A percentile compares a stretch with the other conserved stretches of the same genome.
These are phyloP conservation scores for Cladorrhinum samala DNA, from an alignment of 495 filamentous ascomycete genomes.

Conservation along the genomic window DNA sequence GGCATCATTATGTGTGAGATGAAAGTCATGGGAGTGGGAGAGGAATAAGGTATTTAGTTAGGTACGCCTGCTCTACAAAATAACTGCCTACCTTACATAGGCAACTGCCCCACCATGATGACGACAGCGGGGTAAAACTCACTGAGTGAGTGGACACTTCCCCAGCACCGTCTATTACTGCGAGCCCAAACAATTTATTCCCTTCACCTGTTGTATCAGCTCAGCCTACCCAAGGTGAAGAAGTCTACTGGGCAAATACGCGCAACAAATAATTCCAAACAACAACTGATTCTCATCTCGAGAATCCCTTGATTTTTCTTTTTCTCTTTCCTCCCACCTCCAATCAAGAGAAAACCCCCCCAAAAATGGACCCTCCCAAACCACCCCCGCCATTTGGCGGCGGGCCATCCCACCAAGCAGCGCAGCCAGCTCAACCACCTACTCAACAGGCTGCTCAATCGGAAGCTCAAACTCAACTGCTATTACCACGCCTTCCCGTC, in stretches of 20 bases:
- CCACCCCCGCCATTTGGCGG: too few relatives aligned
- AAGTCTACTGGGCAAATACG: too few relatives aligned
- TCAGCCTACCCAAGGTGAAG: too few relatives aligned
- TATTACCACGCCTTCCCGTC: too few relatives aligned
- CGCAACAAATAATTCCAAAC: neutral
- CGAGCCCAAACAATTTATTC: neutral
- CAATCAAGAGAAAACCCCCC: neutral
- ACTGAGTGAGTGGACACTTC: neutral
- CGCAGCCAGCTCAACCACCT: neutral
- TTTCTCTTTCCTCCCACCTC: neutral
- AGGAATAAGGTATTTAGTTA: too few relatives aligned
- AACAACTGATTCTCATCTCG: neutral
- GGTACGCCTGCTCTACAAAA: too few relatives aligned
- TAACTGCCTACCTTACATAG: too few relatives aligned
- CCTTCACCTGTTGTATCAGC: too few relatives aligned
- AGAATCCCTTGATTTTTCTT: neutral
- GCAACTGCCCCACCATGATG: slow-evolving; percentile 12
- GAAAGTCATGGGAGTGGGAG: too few relatives aligned
- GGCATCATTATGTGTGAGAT: too few relatives aligned
- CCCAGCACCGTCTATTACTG: neutral
- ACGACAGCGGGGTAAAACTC: slow-evolving; percentile 17
- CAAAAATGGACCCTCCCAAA: neutral
- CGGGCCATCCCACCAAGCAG: too few relatives aligned
- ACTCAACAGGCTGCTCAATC: neutral
- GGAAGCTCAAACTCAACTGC: neutral